Evolutionary conservation across 116 monocot species (phyloP), one percentile per base, ranked within the genome.

Genomic region (Cymodocea nodosa): DNA sequence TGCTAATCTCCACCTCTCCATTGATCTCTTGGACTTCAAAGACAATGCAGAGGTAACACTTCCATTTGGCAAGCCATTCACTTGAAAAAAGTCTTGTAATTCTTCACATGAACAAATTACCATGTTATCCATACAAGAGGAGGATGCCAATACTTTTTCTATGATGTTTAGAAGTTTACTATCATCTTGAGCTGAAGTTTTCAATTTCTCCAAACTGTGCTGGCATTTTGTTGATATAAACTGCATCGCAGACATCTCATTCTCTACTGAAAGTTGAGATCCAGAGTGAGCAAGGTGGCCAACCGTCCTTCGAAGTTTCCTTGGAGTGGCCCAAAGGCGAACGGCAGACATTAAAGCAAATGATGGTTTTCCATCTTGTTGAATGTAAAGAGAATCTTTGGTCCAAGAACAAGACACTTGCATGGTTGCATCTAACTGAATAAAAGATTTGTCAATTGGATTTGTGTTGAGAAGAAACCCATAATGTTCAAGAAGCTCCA

Each of bases 401-500:
- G 83, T 69, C 85, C 87, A 97, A 40, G 73, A 68, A 61, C 60
- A 76, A 13, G 74, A 74, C 54, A 51, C 57, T 35, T 60, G 60
- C 23, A 82, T 52, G 19, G 68, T 72, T 8, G 67, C 39, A 36
- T 85, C 78, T 36, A 97, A 63, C 15, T 68, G 65, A 34, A 88
- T 78, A 70, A 80, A 90, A 11, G 58, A 75, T 68, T 91, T 91
- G 14, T 97, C 91, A 67, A 83, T 91, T 17, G 91, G 88, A 71
- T 90, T 97, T 51, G 58, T 56, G 51, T 64, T 23, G 12, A 97
- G 76, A 54, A 97, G 66, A 77, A 97, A 97, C 51, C 91, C 91
- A 73, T 97, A 97, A 69, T 97, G 85, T 71, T 97, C 91, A 40
- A 97, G 80, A 80, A 97, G 88, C 25, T 97, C 97, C 59, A 97